Evolutionary conservation across 805 yeast species (phyloP), one percentile per base, ranked within the genome.

Genomic region (Candida boidinii): DNA sequence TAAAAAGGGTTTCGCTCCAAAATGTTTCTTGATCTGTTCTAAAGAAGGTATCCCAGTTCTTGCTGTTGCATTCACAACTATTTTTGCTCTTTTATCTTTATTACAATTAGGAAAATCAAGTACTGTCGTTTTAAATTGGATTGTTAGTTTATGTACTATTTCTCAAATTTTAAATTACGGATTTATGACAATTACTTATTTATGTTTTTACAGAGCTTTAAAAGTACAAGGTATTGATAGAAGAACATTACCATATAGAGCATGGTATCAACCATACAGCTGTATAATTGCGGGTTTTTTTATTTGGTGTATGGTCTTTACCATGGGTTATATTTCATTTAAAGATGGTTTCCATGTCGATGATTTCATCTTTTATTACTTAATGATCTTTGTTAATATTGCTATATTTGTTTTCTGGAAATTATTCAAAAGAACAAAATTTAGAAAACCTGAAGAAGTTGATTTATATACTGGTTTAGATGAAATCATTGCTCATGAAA

Each of bases 1-100:
- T 0, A 53, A 68, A 17, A 71, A 68, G 40, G 86, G 87, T 1
- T 71, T 73, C 43, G 90, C 90, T 1, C 94, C 94, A 5, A 54
- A 55, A 12, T 49, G 79, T 34, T 80, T 84, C 47, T 56, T 71
- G 13, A 62, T 59, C 47, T 79, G 88, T 49, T 70, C 73, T 49
- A 67, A 64, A 35, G 60, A 68, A 26, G 94, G 94, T 34, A 80
- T 79, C 10, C 94, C 94, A 7, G 64, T 79, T 21, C 62, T 64
- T 38, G 66, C 83, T 4, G 76, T 79, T 14, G 35, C 54, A 6
- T 60, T 67, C 8, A 63, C 77, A 7, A 50, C 70, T 24, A 45
- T 59, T n/a, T 79, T 85, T 70, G 76, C 84, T 0, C 56, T 77
- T 28, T 51, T 82, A 14, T 71, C 87, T 14, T 70, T 82, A 40